Base-by-base conservation (phyloP, 192 early-diverging fungal species). In the Coemansia sp. region DNA sequence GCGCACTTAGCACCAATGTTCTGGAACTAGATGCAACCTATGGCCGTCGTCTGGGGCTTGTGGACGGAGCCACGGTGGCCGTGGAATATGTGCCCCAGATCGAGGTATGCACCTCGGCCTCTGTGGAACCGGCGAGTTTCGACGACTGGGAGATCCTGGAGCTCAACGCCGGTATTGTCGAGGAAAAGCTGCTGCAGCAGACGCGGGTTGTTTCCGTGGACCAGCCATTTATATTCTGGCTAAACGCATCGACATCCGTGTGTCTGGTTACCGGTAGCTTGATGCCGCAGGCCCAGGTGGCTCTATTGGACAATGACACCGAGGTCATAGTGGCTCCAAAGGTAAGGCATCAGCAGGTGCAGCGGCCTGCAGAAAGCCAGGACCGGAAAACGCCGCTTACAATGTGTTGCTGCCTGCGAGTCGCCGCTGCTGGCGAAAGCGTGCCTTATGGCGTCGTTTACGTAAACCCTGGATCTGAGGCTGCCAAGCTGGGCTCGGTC, bases 81-180 rank as follows among this genome's bases (percentile, higher is more conserved):
- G 78, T 90, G 24, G 86, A 84, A 55, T 85, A 88, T 69, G 77
- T 83, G 54, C 65, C 82, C 19, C 65, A 83, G 42, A 71, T 84
- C 9, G 77, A 76, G 13, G 81, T 83, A 14, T 86, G 88, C 27
- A 74, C 75, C 11, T 75, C 81, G 34, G 86, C 89, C 0, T 72
- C 84, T 60, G 89, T 91, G 23, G 91, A 87, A 49, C 89, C 90
- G 0, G 75, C 72, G 49, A 80, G 80, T 7, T 83, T 84, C 34
- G 89, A 92, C 54, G 90, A 92, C 69, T 92, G 89, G 89, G 90
- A 92, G 71, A 90, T 92, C 48, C 57, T 92, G 71, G 89, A 89
- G 76, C 69, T 87, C 45, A 85, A 90, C 58, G 88, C 88, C n/a
- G 85, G 86, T 35, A 86, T 86, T 32, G 79, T 93, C 0, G 91